phyloP scores from a whole-genome alignment of 176 grass and related monocot genomes.

The Juncus inflexus region DNA sequence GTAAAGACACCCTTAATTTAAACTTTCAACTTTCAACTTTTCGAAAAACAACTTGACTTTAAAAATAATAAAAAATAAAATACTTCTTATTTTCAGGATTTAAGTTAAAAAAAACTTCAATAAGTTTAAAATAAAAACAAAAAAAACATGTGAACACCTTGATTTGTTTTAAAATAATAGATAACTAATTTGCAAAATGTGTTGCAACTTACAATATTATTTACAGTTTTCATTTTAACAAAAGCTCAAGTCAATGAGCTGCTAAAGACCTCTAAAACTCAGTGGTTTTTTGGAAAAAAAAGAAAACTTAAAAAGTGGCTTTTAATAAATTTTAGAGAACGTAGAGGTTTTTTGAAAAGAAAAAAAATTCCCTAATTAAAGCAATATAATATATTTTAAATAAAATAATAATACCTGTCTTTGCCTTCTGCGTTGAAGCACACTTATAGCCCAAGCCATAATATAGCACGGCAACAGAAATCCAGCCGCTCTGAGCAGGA shows the following conservation, averaged over 20 bases:
- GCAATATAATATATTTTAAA: not conserved
- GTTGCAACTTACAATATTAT: no score
- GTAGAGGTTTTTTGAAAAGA: not conserved
- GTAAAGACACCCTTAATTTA: no score
- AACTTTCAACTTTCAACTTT: no score
- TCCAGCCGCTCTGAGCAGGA: conserved; percentile 81
- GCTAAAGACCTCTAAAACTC: no score
- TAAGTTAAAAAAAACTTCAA: no score
- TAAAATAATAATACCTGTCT: conserved; percentile 50
- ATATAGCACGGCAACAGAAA: conserved; percentile 88
- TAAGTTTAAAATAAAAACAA: not conserved
- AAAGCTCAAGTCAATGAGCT: no score
- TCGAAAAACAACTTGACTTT: no score
- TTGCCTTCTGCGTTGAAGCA: conserved; percentile 74
- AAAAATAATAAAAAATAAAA: no score
- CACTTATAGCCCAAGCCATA: conserved; percentile 86
- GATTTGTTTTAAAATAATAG: not conserved
- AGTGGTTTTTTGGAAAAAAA: no score
- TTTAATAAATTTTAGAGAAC: not conserved
- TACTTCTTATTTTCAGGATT: no score
- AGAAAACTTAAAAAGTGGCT: not conserved
- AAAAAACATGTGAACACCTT: not conserved
- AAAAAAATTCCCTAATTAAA: not conserved
- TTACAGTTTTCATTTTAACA: no score
- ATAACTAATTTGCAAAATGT: no score